Conservation (phyloP, 2,329 filamentous ascomycete genomes). For the Calycina marina region DNA sequence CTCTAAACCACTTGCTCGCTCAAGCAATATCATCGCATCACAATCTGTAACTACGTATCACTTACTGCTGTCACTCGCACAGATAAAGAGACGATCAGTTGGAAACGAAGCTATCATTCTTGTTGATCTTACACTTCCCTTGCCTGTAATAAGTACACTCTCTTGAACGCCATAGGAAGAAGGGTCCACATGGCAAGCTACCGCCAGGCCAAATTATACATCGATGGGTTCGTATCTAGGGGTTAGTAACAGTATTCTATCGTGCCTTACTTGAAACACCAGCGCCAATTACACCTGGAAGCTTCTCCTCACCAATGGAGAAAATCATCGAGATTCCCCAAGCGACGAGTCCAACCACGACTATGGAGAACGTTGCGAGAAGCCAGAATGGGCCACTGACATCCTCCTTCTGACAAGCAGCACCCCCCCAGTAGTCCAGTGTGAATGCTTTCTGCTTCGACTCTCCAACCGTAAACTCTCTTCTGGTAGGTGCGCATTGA, state of each 20-base stretch:
- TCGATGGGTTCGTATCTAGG: slow-evolving; percentile 2
- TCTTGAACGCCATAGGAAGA: slow-evolving; percentile 14
- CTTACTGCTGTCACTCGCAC: too few relatives aligned
- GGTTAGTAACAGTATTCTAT: slow-evolving; percentile 8
- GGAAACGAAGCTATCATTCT: too few relatives aligned
- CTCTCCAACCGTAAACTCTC: slow-evolving; percentile 7
- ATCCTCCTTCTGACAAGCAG: slow-evolving; percentile 82
- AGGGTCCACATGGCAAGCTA: slow-evolving; percentile 3
- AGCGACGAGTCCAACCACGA: slow-evolving; percentile 51
- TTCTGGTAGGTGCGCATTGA: slow-evolving; percentile 48
- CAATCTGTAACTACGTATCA: too few relatives aligned
- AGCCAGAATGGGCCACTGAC: slow-evolving; percentile 82
- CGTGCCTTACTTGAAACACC: slow-evolving; percentile 60
- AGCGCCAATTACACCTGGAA: slow-evolving; percentile 91
- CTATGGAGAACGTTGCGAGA: slow-evolving; percentile 58
- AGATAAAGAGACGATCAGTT: too few relatives aligned
- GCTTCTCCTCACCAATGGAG: slow-evolving; percentile 69
- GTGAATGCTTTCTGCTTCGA: slow-evolving; percentile 31
- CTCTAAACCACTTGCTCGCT: too few relatives aligned
- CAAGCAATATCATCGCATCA: too few relatives aligned
- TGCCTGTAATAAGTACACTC: slow-evolving; percentile 13
- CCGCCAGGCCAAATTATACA: slow-evolving; percentile 14
- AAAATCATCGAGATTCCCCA: slow-evolving; percentile 68
- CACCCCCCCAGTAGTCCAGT: slow-evolving; percentile 66
- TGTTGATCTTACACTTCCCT: too few relatives aligned